Conservation (phyloP, 1,139 yeast genomes). For the Yamadazyma triangularis region DNA sequence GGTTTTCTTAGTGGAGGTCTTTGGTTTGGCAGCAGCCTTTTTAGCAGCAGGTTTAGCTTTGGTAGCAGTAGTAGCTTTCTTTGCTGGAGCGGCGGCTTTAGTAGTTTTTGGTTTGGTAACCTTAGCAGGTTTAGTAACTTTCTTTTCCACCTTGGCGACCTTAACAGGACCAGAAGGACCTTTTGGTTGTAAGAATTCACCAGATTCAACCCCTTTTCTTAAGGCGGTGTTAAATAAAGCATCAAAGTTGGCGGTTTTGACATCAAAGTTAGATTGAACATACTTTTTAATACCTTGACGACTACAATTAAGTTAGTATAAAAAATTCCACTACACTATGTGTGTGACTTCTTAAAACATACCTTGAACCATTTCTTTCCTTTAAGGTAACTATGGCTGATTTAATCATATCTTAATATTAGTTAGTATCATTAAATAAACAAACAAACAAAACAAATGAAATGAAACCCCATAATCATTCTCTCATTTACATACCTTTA, state of each 20-base stretch:
- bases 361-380: constrained; percentile 81
- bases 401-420: constrained; percentile 74
- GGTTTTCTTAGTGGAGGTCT: constrained; percentile 5
- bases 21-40: constrained; percentile 7
- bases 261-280: constrained; percentile 58
- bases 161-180: constrained; percentile 79
- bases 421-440: too few relatives aligned
- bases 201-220: constrained; percentile 75
- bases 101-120: constrained; percentile 20
- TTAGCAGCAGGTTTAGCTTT: constrained; percentile 14
- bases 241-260: constrained; percentile 64
- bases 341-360: constrained; percentile 28
- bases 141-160: constrained; percentile 26
- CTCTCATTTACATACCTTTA: constrained; percentile 56
- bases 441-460: too few relatives aligned
- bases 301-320: constrained; percentile 25
- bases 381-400: constrained; percentile 69
- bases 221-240: constrained; percentile 73
- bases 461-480: too few relatives aligned
- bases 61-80: constrained; percentile 9
- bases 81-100: constrained; percentile 4
- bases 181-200: constrained; percentile 80
- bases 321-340: too few relatives aligned
- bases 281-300: constrained; percentile 77
- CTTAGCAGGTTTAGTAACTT: constrained; percentile 33